phyloP scores from a whole-genome alignment of 2,329 filamentous ascomycete species.

The Diaporthe sp. region DNA sequence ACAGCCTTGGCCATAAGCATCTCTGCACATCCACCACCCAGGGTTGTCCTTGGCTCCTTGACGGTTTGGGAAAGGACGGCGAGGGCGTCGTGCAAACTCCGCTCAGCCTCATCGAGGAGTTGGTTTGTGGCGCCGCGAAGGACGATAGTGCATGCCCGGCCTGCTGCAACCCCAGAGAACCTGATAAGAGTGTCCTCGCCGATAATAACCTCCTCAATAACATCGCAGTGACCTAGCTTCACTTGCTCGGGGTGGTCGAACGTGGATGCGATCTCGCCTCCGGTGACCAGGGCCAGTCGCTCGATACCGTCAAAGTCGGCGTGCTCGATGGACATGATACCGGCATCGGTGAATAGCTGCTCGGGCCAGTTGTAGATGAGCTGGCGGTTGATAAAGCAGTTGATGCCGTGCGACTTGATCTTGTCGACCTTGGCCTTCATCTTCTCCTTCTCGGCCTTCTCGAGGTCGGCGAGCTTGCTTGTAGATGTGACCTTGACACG shows the following conservation, averaged over 20 bases:
- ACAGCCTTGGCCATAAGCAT: conserved; percentile 99
- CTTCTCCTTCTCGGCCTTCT: conserved; percentile 98
- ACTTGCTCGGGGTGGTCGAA: conserved; percentile 99
- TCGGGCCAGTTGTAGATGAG: conserved; percentile 99
- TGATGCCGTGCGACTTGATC: conserved; percentile 98
- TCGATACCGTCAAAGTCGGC: conserved; percentile 99
- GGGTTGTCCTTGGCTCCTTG: conserved; percentile 91
- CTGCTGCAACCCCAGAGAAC: conserved; percentile 95
- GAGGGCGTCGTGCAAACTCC: conserved; percentile 94
- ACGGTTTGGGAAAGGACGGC: conserved; percentile 98
- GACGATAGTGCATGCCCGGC: conserved; percentile 95
- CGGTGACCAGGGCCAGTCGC: conserved; percentile 92
- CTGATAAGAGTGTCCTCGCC: conserved; percentile 98
- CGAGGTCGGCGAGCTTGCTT: conserved; percentile 96
- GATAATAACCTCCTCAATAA: conserved; percentile 98
- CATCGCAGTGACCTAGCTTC: conserved; percentile 93
- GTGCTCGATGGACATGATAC: conserved; percentile 98
- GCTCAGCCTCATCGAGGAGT: conserved; percentile 95
- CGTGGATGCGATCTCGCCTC: conserved; percentile 96
- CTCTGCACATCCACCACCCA: conserved; percentile 96
- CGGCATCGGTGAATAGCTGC: conserved; percentile 97
- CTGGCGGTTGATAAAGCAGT: conserved; percentile 99
- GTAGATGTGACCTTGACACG: conserved; percentile 97
- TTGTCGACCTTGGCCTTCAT: conserved; percentile 99
- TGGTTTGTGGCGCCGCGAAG: conserved; percentile 97